Conservation (phyloP, 176 grass and related monocot species). For the Puya raimondii region DNA sequence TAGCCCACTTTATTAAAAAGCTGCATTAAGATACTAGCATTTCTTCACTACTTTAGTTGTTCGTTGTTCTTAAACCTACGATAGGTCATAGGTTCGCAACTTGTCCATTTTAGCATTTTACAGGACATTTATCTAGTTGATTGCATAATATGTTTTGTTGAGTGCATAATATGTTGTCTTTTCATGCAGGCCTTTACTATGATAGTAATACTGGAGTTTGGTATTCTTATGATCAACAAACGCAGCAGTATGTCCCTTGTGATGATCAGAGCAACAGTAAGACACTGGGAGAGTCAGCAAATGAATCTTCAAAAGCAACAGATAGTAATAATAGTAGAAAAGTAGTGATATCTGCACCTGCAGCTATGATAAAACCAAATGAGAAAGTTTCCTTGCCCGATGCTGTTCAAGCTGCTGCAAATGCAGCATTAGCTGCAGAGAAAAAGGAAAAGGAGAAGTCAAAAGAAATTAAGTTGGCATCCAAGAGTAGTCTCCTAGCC, state of each 20-base stretch:
- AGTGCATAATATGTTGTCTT: constrained; percentile 8
- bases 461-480: constrained; percentile 88
- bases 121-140: constrained; percentile 1
- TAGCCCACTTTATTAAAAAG: neutral
- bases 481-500: constrained; percentile 69
- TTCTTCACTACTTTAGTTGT: neutral
- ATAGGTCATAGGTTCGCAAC: neutral
- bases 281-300: constrained; percentile 28
- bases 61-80: neutral
- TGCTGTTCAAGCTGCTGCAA: constrained; percentile 84
- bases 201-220: constrained; percentile 76
- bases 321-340: constrained; percentile 54
- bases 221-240: constrained; percentile 82
- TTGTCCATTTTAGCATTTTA: neutral
- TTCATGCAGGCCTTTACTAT: constrained; percentile 81
- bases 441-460: constrained; percentile 94
- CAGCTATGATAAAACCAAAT: constrained; percentile 59
- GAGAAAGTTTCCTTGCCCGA: constrained; percentile 73
- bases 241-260: constrained; percentile 77
- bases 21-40: neutral
- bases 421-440: constrained; percentile 82
- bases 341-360: constrained; percentile 87
- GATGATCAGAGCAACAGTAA: constrained; percentile 52
- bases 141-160: constrained; percentile 5
- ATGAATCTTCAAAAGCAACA: constrained; percentile 47